A percentile compares a stretch with the other conserved stretches of the same genome.
These are phyloP conservation scores for Skeletonema menzelii DNA, from an alignment of 108 stramenopile species.

Conservation along the genomic window DNA sequence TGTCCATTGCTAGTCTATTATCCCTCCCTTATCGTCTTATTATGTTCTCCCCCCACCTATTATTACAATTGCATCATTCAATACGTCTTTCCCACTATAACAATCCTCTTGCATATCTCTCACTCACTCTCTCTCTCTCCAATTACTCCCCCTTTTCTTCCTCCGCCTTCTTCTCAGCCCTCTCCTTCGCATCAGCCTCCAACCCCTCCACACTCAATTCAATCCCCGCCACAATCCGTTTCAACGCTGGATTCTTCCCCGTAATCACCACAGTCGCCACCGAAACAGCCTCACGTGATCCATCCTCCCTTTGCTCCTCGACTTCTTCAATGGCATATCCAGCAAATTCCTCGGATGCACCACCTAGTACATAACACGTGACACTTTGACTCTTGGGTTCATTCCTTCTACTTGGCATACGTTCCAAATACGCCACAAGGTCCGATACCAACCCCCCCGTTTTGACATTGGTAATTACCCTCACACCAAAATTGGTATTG, in stretches of 20 bases:
- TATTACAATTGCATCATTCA: not conserved
- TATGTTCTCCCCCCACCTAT: not conserved
- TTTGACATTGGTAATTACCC: constrained; percentile 75
- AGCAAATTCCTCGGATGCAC: constrained; percentile 59
- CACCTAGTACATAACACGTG: constrained; percentile 77
- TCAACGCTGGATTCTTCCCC: constrained; percentile 59
- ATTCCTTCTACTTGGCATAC: constrained; percentile 70
- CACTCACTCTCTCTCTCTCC: not conserved
- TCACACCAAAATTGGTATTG: constrained; percentile 68
- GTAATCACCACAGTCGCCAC: constrained; percentile 80
- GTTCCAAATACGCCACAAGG: constrained; percentile 80
- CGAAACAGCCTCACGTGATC: constrained; percentile 65
- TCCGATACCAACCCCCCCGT: constrained; percentile 53
- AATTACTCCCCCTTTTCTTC: constrained; percentile 27
- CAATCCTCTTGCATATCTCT: not conserved
- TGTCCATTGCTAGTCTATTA: not conserved
- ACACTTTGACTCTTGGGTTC: constrained; percentile 68
- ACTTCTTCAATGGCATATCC: constrained; percentile 89
- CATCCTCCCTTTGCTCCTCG: constrained; percentile 56
- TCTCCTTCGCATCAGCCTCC: constrained; percentile 75
- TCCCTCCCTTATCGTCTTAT: not conserved
- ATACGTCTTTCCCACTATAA: not conserved
- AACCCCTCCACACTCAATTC: constrained; percentile 81
- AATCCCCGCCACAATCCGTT: constrained; percentile 74
- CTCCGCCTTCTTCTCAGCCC: constrained; percentile 63